A percentile compares a stretch with the other conserved stretches of the same genome.
These are phyloP conservation scores for Acanthamoeba healyi DNA, from an alignment of 208 protist species.

Conservation along the genomic window DNA sequence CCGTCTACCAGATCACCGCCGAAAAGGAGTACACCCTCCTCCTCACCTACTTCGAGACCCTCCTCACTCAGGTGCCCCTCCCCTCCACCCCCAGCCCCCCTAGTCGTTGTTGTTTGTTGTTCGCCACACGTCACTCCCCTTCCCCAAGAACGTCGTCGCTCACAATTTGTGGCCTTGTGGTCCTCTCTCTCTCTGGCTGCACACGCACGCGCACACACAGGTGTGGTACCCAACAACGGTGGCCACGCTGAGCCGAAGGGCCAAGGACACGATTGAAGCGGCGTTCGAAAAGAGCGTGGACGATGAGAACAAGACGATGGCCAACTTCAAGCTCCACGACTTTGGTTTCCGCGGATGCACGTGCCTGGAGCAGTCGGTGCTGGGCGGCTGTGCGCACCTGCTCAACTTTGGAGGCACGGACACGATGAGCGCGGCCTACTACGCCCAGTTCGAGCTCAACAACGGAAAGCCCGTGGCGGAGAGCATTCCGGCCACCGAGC, in stretches of 20 bases:
- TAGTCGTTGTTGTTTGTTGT: not conserved
- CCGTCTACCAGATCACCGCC: slow-evolving; percentile 80
- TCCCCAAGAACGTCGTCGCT: not conserved
- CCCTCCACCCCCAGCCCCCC: not conserved
- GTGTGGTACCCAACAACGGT: slow-evolving; percentile 81
- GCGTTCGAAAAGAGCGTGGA: slow-evolving; percentile 80
- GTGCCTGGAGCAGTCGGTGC: slow-evolving; percentile 78
- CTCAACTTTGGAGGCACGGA: slow-evolving; percentile 81
- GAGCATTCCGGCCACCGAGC: slow-evolving; percentile 81
- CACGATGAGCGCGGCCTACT: slow-evolving; percentile 81
- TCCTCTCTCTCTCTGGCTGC: not conserved
- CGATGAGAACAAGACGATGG: not conserved
- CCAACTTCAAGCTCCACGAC: slow-evolving; percentile 78
- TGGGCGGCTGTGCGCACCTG: slow-evolving; percentile 80
- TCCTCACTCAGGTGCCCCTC: slow-evolving; percentile 74
- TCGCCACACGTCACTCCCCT: not conserved
- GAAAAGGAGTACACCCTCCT: slow-evolving; percentile 79
- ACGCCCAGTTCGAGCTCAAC: slow-evolving; percentile 84
- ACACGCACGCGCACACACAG: no score
- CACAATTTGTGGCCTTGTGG: not conserved
- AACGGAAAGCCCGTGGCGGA: slow-evolving; percentile 74
- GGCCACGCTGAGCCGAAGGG: slow-evolving; percentile 77
- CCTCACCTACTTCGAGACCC: slow-evolving; percentile 79
- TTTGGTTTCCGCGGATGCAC: slow-evolving; percentile 84
- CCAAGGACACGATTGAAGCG: slow-evolving; percentile 43